Percentiles rank a stretch among this genome's conserved stretches.
Evolutionary conservation across 2,329 filamentous ascomycete species (phyloP).

Genomic region (Zymoseptoria passerinii): DNA sequence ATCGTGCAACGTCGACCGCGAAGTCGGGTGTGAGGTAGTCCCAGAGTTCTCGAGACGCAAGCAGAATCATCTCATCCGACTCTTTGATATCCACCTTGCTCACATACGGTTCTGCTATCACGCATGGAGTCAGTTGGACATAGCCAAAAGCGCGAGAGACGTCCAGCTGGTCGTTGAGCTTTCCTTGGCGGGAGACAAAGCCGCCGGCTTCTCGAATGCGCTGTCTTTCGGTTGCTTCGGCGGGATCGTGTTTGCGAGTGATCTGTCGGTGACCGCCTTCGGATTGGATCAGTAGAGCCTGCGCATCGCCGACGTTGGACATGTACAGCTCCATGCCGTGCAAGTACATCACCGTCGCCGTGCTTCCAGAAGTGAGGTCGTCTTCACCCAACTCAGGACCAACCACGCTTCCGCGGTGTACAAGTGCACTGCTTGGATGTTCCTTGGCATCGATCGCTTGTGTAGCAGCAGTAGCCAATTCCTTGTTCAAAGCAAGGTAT

Average conservation of each 20-base stretch:
- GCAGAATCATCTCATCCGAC: constrained; percentile 84
- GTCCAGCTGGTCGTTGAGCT: constrained; percentile 81
- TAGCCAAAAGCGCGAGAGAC: constrained; percentile 95
- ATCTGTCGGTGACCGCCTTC: constrained; percentile 76
- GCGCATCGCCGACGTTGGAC: constrained; percentile 89
- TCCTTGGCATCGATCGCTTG: constrained; percentile 70
- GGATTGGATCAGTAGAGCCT: constrained; percentile 88
- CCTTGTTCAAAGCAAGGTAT: constrained; percentile 87
- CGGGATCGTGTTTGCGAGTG: constrained; percentile 87
- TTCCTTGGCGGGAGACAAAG: constrained; percentile 90
- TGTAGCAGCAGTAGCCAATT: constrained; percentile 75
- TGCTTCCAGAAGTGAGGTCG: constrained; percentile 80
- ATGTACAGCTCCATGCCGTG: constrained; percentile 85
- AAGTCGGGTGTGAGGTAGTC: constrained; percentile 85
- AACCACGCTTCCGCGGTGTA: constrained; percentile 62
- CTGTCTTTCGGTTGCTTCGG: constrained; percentile 71
- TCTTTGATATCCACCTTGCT: constrained; percentile 70
- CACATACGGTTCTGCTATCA: constrained; percentile 84
- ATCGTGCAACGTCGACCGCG: constrained; percentile 82
- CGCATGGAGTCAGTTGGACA: constrained; percentile 80
- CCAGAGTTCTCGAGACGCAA: constrained; percentile 91
- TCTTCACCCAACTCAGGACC: constrained; percentile 77
- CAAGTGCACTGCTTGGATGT: constrained; percentile 38
- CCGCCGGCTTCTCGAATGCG: constrained; percentile 91
- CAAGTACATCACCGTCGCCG: constrained; percentile 85